Evolutionary conservation across 2,329 filamentous ascomycete species (phyloP), one percentile per base, ranked within the genome.

Genomic region (Metarhizium robertsii): DNA sequence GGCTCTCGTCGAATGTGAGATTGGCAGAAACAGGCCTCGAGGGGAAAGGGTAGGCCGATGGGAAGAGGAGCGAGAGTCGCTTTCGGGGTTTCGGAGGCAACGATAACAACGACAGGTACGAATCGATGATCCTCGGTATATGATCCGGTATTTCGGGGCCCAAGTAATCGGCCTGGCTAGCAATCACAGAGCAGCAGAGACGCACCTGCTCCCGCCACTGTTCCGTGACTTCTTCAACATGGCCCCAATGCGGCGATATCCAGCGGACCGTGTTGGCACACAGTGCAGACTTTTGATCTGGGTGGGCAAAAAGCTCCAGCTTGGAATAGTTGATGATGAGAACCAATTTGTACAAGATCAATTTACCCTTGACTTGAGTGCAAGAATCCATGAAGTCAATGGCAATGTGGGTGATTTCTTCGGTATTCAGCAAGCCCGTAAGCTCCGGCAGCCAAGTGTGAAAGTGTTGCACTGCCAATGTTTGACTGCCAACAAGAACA

Each of bases 391-490:
- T 87, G 66, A 97, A 95, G 70, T 92, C 90, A 59, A 95, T 89
- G 45, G 92, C 90, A 60, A 96, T 87, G 64, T 95, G 87, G 53
- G 96, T 75, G 49, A 96, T 92, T 67, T 97, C 92, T 63, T 91
- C 87, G 0, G 86, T 85, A 4, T 80, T 82, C 66, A 97, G 79
- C 42, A 94, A 78, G 2, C 86, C 84, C 0, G 83, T 79, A 10
- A 99, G 81, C 67, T 97, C 92, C 0, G 94, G 92, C n/a, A 99
- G 76, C 94, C 94, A 99, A 0, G 89, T 88, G 67, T 97, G 92
- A 68, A 97, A 95, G 68, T 97, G 90, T 70, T 99, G 94, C 13
- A 97, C 91, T 2, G 95, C 85, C 52, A 99, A 76, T 0, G 94
- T 97, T 72, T 99, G 95, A 60, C 89, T 97, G 38, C 94, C 94